Conservation (phyloP, 1,139 yeast genomes). For the Sugiyamaella novakii region DNA sequence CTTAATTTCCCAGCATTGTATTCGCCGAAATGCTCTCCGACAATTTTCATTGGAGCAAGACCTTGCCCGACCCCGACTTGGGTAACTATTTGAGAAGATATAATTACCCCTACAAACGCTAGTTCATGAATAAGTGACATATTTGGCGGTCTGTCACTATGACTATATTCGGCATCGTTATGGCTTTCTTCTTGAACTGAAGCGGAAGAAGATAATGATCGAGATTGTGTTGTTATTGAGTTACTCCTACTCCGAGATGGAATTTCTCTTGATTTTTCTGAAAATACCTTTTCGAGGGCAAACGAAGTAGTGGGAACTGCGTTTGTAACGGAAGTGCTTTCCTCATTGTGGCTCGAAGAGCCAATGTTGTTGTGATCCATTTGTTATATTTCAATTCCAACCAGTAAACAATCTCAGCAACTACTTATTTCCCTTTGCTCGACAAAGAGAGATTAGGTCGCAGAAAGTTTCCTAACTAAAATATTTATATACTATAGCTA, state of each 20-base stretch:
- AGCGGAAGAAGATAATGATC: not conserved
- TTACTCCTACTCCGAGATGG: too few relatives aligned
- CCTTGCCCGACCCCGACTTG: slow-evolving; percentile 56
- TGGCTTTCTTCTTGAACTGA: not conserved
- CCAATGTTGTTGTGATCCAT: too few relatives aligned
- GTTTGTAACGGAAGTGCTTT: too few relatives aligned
- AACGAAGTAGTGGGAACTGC: too few relatives aligned
- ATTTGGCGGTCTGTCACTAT: slow-evolving; percentile 4
- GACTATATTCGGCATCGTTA: not conserved
- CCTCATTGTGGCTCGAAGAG: not conserved
- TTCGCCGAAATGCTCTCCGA: slow-evolving; percentile 48
- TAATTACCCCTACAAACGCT: slow-evolving; percentile 41
- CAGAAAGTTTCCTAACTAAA: too few relatives aligned
- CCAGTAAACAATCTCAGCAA: too few relatives aligned
- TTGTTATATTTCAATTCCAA: too few relatives aligned
- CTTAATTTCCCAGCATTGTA: slow-evolving; percentile 48
- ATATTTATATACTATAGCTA: too few relatives aligned
- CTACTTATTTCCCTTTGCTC: too few relatives aligned
- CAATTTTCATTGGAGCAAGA: slow-evolving; percentile 44
- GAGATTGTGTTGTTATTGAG: too few relatives aligned
- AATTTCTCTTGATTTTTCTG: not conserved
- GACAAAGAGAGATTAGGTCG: too few relatives aligned
- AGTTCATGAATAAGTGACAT: slow-evolving; percentile 29
- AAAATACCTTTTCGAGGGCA: not conserved
- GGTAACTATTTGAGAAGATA: slow-evolving; percentile 52